Percentiles rank a stretch among this genome's conserved stretches.
Conservation (phyloP, 2,329 filamentous ascomycete species). For the Ophiostoma sp. region DNA sequence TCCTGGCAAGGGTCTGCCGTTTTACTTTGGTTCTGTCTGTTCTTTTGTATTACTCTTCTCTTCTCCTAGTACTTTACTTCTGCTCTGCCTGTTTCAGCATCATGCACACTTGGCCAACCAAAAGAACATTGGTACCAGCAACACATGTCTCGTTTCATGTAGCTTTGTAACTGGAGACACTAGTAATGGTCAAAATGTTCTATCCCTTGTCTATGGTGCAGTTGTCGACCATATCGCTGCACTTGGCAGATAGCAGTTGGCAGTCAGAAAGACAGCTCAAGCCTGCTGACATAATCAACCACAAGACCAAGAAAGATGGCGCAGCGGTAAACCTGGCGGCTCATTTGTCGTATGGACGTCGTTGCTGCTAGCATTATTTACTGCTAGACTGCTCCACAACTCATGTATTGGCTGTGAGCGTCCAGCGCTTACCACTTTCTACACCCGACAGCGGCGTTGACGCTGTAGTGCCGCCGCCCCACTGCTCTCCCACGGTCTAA, state of each 20-base stretch:
- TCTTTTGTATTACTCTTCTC: not conserved
- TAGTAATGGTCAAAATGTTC: too few relatives aligned
- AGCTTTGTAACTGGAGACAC: too few relatives aligned
- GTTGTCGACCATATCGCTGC: too few relatives aligned
- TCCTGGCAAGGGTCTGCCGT: not conserved
- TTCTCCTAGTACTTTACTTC: not conserved
- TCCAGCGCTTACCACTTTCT: slow-evolving; percentile 20
- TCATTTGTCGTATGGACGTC: too few relatives aligned
- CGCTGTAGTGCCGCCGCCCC: slow-evolving; percentile 7
- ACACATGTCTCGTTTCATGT: too few relatives aligned
- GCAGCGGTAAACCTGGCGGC: too few relatives aligned
- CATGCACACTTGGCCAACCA: not conserved
- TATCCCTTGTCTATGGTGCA: too few relatives aligned
- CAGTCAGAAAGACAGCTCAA: too few relatives aligned
- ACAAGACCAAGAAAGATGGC: too few relatives aligned
- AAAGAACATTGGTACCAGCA: not conserved
- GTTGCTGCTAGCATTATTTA: too few relatives aligned
- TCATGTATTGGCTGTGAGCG: slow-evolving; percentile 20
- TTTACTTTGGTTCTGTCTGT: not conserved
- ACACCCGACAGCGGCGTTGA: not conserved
- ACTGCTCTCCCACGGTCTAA: not conserved
- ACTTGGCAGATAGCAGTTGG: too few relatives aligned
- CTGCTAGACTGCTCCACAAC: not conserved
- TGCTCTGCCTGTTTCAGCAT: not conserved
- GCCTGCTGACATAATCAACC: too few relatives aligned